phyloP scores from a whole-genome alignment of 1,139 yeast species.

The Candida neerlandica region DNA sequence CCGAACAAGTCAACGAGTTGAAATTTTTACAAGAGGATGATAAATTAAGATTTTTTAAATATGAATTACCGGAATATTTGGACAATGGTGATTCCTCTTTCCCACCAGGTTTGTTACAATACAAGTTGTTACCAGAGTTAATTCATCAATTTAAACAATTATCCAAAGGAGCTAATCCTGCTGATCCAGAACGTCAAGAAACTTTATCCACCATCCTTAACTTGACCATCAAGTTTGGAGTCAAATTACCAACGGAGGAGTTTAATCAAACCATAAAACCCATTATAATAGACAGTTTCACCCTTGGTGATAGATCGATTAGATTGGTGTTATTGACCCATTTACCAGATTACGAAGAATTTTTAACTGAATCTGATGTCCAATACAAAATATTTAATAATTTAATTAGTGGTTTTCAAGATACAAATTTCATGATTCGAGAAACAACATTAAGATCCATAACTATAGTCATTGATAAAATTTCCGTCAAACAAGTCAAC shows the following conservation, averaged over 20 bases:
- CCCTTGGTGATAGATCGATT: conserved; percentile 73
- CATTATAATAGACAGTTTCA: conserved; percentile 61
- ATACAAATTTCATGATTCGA: conserved; percentile 77
- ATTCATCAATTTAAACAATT: conserved; percentile 36
- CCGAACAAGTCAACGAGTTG: conserved; percentile 53
- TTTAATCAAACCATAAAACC: conserved; percentile 61
- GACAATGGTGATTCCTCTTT: conserved; percentile 26
- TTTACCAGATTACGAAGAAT: conserved; percentile 56
- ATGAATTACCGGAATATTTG: conserved; percentile 36
- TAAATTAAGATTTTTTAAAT: conserved; percentile 55
- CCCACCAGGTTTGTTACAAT: conserved; percentile 65
- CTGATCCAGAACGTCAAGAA: conserved; percentile 40
- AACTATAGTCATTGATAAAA: conserved; percentile 61
- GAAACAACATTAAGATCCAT: conserved; percentile 80
- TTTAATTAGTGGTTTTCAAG: conserved; percentile 78
- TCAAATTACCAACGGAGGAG: conserved; percentile 36
- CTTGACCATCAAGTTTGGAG: conserved; percentile 49
- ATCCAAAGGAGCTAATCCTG: conserved; percentile 25
- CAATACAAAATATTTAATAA: conserved; percentile 70
- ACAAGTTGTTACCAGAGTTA: conserved; percentile 70
- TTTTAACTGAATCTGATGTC: conserved; percentile 60
- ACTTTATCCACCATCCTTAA: conserved; percentile 46
- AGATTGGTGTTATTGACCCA: conserved; percentile 69
- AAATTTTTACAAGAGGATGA: conserved; percentile 52
- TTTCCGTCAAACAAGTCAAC: conserved; percentile 80